Base-by-base conservation (phyloP, 495 filamentous ascomycete genomes). In the Letharia columbiana region DNA sequence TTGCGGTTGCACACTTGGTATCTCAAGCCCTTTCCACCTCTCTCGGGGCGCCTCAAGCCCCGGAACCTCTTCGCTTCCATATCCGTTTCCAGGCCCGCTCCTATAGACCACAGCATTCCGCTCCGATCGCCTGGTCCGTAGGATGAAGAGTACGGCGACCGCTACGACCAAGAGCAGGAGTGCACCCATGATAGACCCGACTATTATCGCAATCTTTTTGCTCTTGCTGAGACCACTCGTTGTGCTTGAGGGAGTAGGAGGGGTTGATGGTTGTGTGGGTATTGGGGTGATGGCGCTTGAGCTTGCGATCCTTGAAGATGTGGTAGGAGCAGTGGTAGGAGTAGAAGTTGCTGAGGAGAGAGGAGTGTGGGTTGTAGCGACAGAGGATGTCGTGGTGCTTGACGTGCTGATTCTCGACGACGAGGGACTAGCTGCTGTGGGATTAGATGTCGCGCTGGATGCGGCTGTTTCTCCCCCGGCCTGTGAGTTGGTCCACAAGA, bases 211-310 rank as follows among this genome's bases (percentile, higher is more conserved):
- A 9, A 37, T 11, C 7, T 57, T 57, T 57, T 57, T 0, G 54
- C 54, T 57, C 33, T 57, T 57, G 54, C 54, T 57, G 31, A 57
- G 54, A 57, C 54, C 54, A n/a, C 4, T 54, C 3, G 50, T 15
- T 31, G 50, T 31, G 28, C 28, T 54, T 54, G 50, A 33, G 23
- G 50, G 50, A 5, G 50, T 31, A 33, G 50, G 50, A 54, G 23
- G 9, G 50, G 23, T 17, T 23, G 50, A 31, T 54, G 50, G 28
- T 33, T 13, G 50, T 10, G 50, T 31, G 50, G 23, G 54, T 37
- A 31, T 7, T 10, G 54, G 17, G 17, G 20, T n/a, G 31, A 12
- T 35, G 54, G 54, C 54, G 33, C 54, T 57, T 3, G 54, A 57
- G 33, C 1, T 35, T 57, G 6, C 6, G 1, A 9, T 13, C 1